Evolutionary conservation across 345 rosid species (phyloP).

Genomic region (Adansonia digitata): DNA sequence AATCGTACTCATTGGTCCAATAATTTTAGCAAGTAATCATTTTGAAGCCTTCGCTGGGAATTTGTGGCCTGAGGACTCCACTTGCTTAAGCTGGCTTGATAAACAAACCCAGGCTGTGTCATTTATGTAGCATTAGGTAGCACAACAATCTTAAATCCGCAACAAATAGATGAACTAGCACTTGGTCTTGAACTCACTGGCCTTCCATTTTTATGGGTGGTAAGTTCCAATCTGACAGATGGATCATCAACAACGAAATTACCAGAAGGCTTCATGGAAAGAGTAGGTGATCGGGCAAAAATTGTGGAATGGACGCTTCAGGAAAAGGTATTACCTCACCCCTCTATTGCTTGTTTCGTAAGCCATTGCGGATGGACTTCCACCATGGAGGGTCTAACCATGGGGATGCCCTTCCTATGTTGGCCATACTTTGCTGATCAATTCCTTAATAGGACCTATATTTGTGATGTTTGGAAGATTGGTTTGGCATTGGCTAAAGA

Average conservation of each 20-base stretch:
- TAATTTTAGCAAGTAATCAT: too few species aligned
- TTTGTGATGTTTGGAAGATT: too few species aligned
- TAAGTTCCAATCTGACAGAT: background rate
- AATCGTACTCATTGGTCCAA: too few species aligned
- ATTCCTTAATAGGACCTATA: too few species aligned
- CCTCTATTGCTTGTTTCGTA: too few species aligned
- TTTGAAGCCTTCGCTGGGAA: background rate
- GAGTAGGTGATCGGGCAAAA: background rate
- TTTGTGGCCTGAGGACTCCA: background rate
- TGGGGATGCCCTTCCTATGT: too few species aligned
- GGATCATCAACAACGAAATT: background rate
- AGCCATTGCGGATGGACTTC: slow-evolving; percentile 34
- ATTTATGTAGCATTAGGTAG: background rate
- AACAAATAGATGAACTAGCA: background rate
- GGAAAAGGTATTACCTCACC: slow-evolving; percentile 26
- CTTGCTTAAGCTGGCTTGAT: background rate
- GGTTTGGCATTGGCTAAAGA: too few species aligned
- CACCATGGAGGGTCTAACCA: background rate
- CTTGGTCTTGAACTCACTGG: background rate
- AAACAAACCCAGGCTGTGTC: background rate
- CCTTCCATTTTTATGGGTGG: slow-evolving; percentile 20
- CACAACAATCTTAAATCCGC: background rate
- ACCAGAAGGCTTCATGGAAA: slow-evolving; percentile 17
- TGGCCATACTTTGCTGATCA: too few species aligned
- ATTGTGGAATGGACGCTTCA: slow-evolving; percentile 30